These are phyloP conservation scores for Septoria linicola DNA, from an alignment of 2,329 filamentous ascomycete genomes.

Conservation along the genomic window DNA sequence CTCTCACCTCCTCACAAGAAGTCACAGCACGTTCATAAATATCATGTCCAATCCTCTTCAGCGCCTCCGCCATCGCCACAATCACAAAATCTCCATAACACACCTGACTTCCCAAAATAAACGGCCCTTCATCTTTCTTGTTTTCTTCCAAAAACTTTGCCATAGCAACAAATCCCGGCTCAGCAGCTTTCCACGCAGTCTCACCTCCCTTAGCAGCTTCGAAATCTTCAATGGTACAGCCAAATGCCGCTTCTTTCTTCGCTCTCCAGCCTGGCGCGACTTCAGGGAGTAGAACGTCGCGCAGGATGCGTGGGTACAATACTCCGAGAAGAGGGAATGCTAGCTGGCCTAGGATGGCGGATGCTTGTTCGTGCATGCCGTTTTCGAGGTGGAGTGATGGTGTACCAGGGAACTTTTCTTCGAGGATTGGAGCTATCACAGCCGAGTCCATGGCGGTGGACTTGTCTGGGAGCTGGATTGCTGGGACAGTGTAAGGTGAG, in stretches of 20 bases:
- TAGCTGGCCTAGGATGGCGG: slow-evolving; percentile 11
- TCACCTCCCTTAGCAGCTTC: slow-evolving; percentile 34
- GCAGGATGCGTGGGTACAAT: slow-evolving; percentile 25
- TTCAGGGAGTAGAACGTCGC: slow-evolving; percentile 33
- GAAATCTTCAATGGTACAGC: slow-evolving; percentile 26
- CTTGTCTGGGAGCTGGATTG: slow-evolving; percentile 22
- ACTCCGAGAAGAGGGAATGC: slow-evolving; percentile 27
- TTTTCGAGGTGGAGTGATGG: slow-evolving; percentile 25
- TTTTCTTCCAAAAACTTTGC: slow-evolving; percentile 21
- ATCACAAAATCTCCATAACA: slow-evolving; percentile 32
- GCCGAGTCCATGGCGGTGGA: slow-evolving; percentile 27
- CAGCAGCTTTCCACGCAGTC: slow-evolving; percentile 26
- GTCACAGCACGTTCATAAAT: slow-evolving; percentile 17
- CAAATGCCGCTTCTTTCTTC: slow-evolving; percentile 20
- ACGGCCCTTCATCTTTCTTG: slow-evolving; percentile 30
- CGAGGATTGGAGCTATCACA: slow-evolving; percentile 24
- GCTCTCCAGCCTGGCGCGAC: slow-evolving; percentile 19
- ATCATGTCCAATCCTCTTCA: slow-evolving; percentile 24
- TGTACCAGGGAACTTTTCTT: slow-evolving; percentile 19
- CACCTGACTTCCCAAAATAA: slow-evolving; percentile 28
- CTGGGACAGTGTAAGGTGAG: slow-evolving; percentile 23
- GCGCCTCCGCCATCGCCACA: slow-evolving; percentile 25
- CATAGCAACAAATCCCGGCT: slow-evolving; percentile 22
- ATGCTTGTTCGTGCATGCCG: slow-evolving; percentile 18
- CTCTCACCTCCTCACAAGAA: slow-evolving; percentile 13